These are phyloP conservation scores for Abelmoschus esculentus DNA, from an alignment of 345 rosid genomes.

Conservation along the genomic window DNA sequence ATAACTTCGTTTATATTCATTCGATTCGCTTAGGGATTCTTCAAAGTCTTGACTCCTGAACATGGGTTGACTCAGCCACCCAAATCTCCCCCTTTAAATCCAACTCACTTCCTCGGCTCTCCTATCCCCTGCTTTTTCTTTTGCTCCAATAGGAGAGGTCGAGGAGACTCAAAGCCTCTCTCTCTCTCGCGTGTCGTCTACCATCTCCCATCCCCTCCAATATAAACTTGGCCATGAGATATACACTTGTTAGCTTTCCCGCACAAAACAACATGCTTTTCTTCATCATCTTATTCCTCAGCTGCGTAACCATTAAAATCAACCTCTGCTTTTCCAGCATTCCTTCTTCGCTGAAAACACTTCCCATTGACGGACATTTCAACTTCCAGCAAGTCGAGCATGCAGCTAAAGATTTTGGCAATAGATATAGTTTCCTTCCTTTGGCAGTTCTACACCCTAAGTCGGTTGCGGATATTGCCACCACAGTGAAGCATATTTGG, in stretches of 20 bases:
- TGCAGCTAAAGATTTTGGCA: slow-evolving; percentile 84
- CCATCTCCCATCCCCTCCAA: too few relatives aligned
- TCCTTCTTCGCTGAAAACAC: slow-evolving; percentile 51
- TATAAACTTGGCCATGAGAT: too few relatives aligned
- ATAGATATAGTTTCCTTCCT: slow-evolving; percentile 56
- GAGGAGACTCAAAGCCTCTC: slow-evolving; percentile 5
- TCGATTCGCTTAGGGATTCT: too few relatives aligned
- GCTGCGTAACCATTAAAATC: slow-evolving; percentile 47
- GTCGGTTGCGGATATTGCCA: slow-evolving; percentile 71
- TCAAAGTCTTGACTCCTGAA: slow-evolving; percentile 40
- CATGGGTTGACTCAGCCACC: slow-evolving; percentile 55
- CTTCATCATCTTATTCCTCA: slow-evolving; percentile 50
- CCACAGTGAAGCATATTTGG: slow-evolving; percentile 64
- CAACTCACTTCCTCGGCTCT: slow-evolving; percentile 32
- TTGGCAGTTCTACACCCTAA: slow-evolving; percentile 73
- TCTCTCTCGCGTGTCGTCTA: too few relatives aligned
- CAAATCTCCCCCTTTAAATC: slow-evolving; percentile 46
- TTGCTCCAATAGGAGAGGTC: slow-evolving; percentile 14
- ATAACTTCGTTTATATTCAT: too few relatives aligned
- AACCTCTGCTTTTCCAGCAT: slow-evolving; percentile 56
- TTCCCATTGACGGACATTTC: slow-evolving; percentile 64
- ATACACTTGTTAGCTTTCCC: slow-evolving; percentile 29
- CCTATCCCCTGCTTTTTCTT: slow-evolving; percentile 23
- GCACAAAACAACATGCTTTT: slow-evolving; percentile 42
- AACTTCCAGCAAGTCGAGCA: slow-evolving; percentile 52